Conservation (phyloP, 768 basidiomycete species). For the Lentinula boryana region DNA sequence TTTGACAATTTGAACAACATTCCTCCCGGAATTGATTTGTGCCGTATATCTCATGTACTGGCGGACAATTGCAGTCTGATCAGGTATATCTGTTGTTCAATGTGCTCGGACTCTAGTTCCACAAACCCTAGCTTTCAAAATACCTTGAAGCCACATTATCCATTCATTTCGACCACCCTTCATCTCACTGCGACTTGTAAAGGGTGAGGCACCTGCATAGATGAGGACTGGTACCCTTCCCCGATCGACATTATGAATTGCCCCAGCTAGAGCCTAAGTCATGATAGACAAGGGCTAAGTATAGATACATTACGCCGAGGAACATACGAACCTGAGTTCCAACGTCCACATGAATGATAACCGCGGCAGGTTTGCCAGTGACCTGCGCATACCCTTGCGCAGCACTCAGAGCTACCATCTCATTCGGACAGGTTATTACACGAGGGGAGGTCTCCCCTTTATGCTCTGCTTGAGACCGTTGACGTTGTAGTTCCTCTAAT, state of each 20-base stretch:
- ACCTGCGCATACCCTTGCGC: conserved; percentile 69
- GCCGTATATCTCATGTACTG: conserved; percentile 70
- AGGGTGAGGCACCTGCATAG: conserved; percentile 67
- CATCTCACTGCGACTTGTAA: conserved; percentile 48
- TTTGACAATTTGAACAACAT: conserved; percentile 42
- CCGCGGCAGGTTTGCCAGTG: conserved; percentile 60
- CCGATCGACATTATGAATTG: conserved; percentile 66
- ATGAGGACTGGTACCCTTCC: conserved; percentile 59
- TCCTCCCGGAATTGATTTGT: conserved; percentile 52
- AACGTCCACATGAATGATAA: conserved; percentile 71
- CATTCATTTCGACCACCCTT: conserved; percentile 66
- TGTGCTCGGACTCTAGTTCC: background rate
- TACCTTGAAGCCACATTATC: conserved; percentile 71
- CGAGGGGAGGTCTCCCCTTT: conserved; percentile 32
- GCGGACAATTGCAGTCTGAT: conserved; percentile 64
- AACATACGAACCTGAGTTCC: conserved; percentile 48
- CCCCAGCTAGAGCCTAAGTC: conserved; percentile 56
- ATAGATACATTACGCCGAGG: background rate
- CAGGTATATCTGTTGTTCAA: conserved; percentile 50
- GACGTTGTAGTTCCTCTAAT: conserved; percentile 61
- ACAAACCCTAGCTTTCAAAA: background rate
- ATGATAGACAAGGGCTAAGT: background rate
- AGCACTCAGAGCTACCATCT: conserved; percentile 69
- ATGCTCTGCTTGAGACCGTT: conserved; percentile 30
- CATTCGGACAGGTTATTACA: conserved; percentile 67